Percentiles rank a stretch among this genome's conserved stretches.
phyloP scores from a whole-genome alignment of 1,139 yeast genomes.

The Geotrichum restrictum region DNA sequence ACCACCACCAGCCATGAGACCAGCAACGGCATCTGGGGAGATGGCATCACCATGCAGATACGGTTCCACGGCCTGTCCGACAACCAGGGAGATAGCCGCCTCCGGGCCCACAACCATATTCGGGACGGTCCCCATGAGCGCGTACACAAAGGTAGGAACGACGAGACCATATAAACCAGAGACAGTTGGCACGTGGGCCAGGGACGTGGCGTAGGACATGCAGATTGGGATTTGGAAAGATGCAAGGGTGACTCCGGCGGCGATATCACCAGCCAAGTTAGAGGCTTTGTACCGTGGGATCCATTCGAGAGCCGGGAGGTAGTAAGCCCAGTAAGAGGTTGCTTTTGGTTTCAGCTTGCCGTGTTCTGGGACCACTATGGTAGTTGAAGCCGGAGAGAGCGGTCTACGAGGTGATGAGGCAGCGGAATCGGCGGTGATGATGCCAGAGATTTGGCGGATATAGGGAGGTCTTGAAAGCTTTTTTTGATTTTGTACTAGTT shows the following conservation, averaged over 20 bases:
- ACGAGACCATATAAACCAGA: constrained; percentile 82
- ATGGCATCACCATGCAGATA: constrained; percentile 39
- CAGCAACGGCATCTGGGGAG: constrained; percentile 63
- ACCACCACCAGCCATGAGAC: constrained; percentile 68
- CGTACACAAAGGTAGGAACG: constrained; percentile 76
- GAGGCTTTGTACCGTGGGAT: constrained; percentile 53
- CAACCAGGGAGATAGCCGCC: constrained; percentile 84
- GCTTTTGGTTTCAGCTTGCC: constrained; percentile 22
- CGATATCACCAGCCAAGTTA: constrained; percentile 64
- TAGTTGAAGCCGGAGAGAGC: constrained; percentile 9
- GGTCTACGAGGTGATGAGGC: constrained; percentile 10
- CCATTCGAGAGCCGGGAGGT: constrained; percentile 82
- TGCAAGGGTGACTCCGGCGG: constrained; percentile 85
- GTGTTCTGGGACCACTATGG: constrained; percentile 13
- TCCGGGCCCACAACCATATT: constrained; percentile 98
- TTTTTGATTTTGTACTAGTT: not conserved
- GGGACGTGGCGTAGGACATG: constrained; percentile 80
- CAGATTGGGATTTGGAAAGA: constrained; percentile 90
- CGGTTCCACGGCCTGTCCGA: constrained; percentile 83
- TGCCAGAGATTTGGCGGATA: constrained; percentile 20
- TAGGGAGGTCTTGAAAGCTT: constrained; percentile 18
- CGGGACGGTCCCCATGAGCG: constrained; percentile 86
- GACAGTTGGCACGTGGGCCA: constrained; percentile 86
- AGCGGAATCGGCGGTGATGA: constrained; percentile 3
- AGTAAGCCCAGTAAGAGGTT: constrained; percentile 51